These are phyloP conservation scores for Ceratocystis destructans DNA, from an alignment of 2,329 filamentous ascomycete species.

Conservation along the genomic window DNA sequence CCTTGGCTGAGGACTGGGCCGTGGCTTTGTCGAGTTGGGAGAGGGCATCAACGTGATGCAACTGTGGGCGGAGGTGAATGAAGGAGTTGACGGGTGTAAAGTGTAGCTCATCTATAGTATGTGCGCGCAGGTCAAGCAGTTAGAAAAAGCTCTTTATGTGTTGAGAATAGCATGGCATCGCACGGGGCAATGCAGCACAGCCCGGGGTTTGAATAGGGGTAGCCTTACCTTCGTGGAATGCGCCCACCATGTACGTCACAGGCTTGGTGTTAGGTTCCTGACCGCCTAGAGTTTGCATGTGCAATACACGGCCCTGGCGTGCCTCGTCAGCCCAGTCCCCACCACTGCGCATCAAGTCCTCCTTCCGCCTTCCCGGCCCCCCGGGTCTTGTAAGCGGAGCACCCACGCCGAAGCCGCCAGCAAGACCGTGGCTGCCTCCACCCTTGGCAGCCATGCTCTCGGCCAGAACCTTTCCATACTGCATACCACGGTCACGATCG, in stretches of 20 bases:
- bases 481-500: constrained; percentile 67
- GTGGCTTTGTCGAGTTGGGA: constrained; percentile 51
- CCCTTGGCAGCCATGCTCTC: constrained; percentile 44
- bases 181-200: too few species aligned
- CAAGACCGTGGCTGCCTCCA: constrained; percentile 54
- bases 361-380: constrained; percentile 26
- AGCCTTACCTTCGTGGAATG: constrained; percentile 64
- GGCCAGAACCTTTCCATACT: constrained; percentile 66
- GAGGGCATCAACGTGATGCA: constrained; percentile 80
- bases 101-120: constrained; percentile 59
- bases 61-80: constrained; percentile 79
- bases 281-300: constrained; percentile 73
- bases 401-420: constrained; percentile 58
- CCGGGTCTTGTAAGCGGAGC: constrained; percentile 29
- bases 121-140: background rate
- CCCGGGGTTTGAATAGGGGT: too few species aligned
- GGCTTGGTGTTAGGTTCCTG: constrained; percentile 56
- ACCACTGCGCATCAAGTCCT: constrained; percentile 28
- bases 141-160: background rate
- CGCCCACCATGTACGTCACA: constrained; percentile 79
- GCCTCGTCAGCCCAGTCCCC: constrained; percentile 55
- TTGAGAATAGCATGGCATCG: background rate
- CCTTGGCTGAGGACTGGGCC: constrained; percentile 28
- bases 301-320: constrained; percentile 56
- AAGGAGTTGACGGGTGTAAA: constrained; percentile 71